Evolutionary conservation across 2,329 filamentous ascomycete genomes (phyloP).

Genomic region (Cladosporium sp.): DNA sequence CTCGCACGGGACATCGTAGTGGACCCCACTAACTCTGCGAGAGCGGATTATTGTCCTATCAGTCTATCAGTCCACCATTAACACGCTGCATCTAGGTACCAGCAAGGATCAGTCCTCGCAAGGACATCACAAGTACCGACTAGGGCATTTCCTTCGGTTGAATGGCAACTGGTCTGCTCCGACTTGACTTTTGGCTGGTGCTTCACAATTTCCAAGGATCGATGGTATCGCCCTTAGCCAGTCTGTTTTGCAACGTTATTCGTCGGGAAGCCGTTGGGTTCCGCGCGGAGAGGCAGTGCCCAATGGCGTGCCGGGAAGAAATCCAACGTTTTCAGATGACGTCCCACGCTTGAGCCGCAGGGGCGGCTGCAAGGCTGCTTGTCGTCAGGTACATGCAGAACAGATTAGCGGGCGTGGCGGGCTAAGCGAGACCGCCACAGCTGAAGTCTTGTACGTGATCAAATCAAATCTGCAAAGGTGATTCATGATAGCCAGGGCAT

Average conservation of each 20-base stretch:
- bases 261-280: slow-evolving; percentile 11
- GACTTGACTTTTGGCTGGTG: not conserved
- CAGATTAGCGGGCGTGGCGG: slow-evolving; percentile 5
- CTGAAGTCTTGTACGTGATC: not conserved
- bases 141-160: not conserved
- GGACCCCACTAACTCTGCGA: slow-evolving; percentile 6
- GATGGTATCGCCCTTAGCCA: not conserved
- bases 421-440: slow-evolving; percentile 7
- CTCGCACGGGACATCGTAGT: slow-evolving; percentile 1
- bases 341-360: slow-evolving; percentile 5
- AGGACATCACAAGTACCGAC: not conserved
- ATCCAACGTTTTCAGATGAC: slow-evolving; percentile 12
- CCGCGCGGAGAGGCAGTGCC: not conserved
- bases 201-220: not conserved
- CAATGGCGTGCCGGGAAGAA: slow-evolving; percentile 9
- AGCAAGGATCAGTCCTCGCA: not conserved
- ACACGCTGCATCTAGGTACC: not conserved
- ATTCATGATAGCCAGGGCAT: slow-evolving; percentile 2
- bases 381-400: slow-evolving; percentile 6
- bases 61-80: not conserved
- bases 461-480: not conserved
- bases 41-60: not conserved
- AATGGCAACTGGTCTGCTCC: not conserved
- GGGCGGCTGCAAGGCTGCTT: slow-evolving; percentile 1
- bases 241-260: slow-evolving; percentile 1